Percentiles rank a stretch among this genome's conserved stretches.
These are phyloP conservation scores for Conticribra guillardii DNA, from an alignment of 108 stramenopile genomes.

Conservation along the genomic window DNA sequence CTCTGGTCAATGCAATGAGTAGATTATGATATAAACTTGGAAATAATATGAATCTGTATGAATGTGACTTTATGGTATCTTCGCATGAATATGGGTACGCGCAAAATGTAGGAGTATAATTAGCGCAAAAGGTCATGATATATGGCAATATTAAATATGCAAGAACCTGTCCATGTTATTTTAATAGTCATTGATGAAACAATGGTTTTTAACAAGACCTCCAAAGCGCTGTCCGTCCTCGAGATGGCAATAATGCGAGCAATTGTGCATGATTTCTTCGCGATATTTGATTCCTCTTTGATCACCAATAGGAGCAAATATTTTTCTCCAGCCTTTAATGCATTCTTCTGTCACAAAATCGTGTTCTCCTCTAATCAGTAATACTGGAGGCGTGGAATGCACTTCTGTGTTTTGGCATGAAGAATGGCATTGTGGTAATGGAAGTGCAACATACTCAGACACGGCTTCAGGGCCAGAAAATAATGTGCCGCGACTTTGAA, in stretches of 20 bases:
- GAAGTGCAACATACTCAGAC: slow-evolving; percentile 34
- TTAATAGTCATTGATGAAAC: slow-evolving; percentile 51
- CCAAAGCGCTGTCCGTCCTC: slow-evolving; percentile 39
- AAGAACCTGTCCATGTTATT: too few relatives aligned
- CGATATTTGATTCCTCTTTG: slow-evolving; percentile 25
- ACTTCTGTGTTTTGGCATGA: slow-evolving; percentile 5
- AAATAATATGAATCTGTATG: too few relatives aligned
- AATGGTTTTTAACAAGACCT: slow-evolving; percentile 33
- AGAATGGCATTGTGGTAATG: slow-evolving; percentile 2
- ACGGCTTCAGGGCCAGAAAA: slow-evolving; percentile 42
- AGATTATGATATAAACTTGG: too few relatives aligned
- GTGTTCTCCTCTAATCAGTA: slow-evolving; percentile 44
- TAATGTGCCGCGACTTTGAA: slow-evolving; percentile 31
- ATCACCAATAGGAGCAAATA: slow-evolving; percentile 12
- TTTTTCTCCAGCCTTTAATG: slow-evolving; percentile 45
- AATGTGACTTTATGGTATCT: too few relatives aligned
- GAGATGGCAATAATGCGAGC: slow-evolving; percentile 53
- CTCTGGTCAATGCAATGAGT: too few relatives aligned
- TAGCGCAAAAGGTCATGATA: too few relatives aligned
- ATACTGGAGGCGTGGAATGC: slow-evolving; percentile 35
- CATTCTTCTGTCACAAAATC: slow-evolving; percentile 54
- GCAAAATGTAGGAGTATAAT: too few relatives aligned
- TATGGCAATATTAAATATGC: too few relatives aligned
- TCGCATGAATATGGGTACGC: too few relatives aligned
- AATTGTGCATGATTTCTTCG: slow-evolving; percentile 42